These are phyloP conservation scores for Craterostigma plantagineum DNA, from an alignment of 257 asterid genomes.

Conservation along the genomic window DNA sequence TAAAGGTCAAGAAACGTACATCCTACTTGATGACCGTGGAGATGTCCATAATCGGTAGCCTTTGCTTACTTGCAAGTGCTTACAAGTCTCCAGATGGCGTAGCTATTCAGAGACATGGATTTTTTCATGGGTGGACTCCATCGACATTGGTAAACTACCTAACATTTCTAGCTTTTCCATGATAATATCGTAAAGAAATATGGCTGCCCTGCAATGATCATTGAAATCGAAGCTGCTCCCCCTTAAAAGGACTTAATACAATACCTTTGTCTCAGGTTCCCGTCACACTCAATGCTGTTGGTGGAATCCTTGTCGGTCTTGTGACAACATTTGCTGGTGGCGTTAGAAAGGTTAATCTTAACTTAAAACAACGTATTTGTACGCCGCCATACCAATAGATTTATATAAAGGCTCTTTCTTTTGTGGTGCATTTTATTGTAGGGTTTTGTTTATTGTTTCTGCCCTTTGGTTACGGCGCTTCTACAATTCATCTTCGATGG, in stretches of 20 bases:
- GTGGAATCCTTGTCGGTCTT: constrained; percentile 96
- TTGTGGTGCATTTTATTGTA: constrained; percentile 17
- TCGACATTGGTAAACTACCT: constrained; percentile 36
- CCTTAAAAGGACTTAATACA: too few relatives aligned
- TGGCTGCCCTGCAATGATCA: too few relatives aligned
- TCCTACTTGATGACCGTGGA: constrained; percentile 95
- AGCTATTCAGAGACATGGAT: constrained; percentile 56
- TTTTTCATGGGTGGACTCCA: constrained; percentile 88
- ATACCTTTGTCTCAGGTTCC: constrained; percentile 62
- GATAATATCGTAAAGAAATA: too few relatives aligned
- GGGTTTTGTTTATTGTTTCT: constrained; percentile 92
- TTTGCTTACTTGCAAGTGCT: constrained; percentile 77
- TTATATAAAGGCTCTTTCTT: background rate
- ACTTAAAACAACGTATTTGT: too few relatives aligned
- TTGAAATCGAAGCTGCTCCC: too few relatives aligned
- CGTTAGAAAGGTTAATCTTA: constrained; percentile 51
- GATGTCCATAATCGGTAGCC: constrained; percentile 89
- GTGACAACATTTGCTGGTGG: constrained; percentile 96
- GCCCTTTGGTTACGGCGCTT: constrained; percentile 86
- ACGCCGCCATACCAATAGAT: too few relatives aligned
- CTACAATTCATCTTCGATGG: constrained; percentile 75
- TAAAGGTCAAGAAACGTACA: constrained; percentile 73
- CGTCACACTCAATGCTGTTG: constrained; percentile 67
- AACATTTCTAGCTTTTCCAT: too few relatives aligned
- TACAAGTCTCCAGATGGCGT: constrained; percentile 86